These are phyloP conservation scores for Moricandia moricandioides DNA, from an alignment of 345 rosid species.

Conservation along the genomic window DNA sequence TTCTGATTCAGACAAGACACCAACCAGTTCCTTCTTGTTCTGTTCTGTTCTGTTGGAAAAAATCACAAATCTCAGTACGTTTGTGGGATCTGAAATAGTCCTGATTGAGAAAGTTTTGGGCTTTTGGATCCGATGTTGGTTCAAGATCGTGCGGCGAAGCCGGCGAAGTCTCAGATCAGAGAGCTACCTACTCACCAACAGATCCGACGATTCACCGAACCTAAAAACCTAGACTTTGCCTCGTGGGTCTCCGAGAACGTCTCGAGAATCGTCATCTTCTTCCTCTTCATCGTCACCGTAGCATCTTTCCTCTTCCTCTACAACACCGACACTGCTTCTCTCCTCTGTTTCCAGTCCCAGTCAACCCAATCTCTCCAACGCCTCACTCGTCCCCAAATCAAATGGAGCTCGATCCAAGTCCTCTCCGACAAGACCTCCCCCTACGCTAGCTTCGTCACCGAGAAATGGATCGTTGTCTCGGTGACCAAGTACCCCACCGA, in stretches of 20 bases:
- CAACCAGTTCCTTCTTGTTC: not conserved
- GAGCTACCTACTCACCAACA: slow-evolving; percentile 47
- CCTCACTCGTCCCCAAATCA: slow-evolving; percentile 57
- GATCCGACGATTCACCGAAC: slow-evolving; percentile 52
- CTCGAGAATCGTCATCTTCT: slow-evolving; percentile 44
- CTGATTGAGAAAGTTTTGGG: not conserved
- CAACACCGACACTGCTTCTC: slow-evolving; percentile 60
- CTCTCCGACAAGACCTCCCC: slow-evolving; percentile 61
- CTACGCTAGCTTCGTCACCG: slow-evolving; percentile 65
- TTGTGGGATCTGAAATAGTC: not conserved
- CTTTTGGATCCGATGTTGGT: slow-evolving; percentile 60
- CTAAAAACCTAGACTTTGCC: slow-evolving; percentile 79
- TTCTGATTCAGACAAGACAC: not conserved
- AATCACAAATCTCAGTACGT: not conserved
- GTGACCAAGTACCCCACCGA: slow-evolving; percentile 76
- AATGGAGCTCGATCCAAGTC: slow-evolving; percentile 64
- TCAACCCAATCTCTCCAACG: slow-evolving; percentile 55
- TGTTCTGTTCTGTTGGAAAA: not conserved
- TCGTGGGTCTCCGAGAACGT: slow-evolving; percentile 71
- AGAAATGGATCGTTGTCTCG: slow-evolving; percentile 84
- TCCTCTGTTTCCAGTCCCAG: slow-evolving; percentile 62
- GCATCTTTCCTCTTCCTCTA: slow-evolving; percentile 69
- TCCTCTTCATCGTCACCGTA: slow-evolving; percentile 53
- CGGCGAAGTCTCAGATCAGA: slow-evolving; percentile 61
- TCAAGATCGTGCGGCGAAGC: slow-evolving; percentile 63